Evolutionary conservation across 2,329 filamentous ascomycete species (phyloP).

Genomic region (Aureobasidium sp.): DNA sequence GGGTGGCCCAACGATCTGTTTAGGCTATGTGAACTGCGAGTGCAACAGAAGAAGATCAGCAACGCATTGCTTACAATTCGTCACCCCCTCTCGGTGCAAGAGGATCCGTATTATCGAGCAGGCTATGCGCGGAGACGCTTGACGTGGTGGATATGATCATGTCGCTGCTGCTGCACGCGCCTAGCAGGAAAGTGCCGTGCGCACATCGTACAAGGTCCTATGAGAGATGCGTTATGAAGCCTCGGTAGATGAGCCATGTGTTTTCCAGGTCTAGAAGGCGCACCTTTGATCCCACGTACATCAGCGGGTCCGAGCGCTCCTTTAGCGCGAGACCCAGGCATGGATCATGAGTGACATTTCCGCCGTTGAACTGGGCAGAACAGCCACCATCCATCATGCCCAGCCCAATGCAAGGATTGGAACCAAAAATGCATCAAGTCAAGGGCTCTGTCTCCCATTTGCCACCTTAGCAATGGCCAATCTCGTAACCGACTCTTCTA

Average conservation of each 20-base stretch:
- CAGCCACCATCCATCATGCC: slow-evolving; percentile 12
- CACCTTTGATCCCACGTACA: slow-evolving; percentile 7
- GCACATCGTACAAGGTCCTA: background rate
- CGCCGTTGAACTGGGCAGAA: slow-evolving; percentile 12
- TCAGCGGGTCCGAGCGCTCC: slow-evolving; percentile 9
- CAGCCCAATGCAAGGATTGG: slow-evolving; percentile 11
- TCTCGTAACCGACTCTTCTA: slow-evolving; percentile 12
- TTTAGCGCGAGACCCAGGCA: slow-evolving; percentile 6
- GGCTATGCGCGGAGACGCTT: background rate
- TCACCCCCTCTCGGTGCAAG: background rate
- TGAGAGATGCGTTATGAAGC: background rate
- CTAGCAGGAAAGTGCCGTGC: slow-evolving; percentile 5
- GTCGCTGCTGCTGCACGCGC: background rate
- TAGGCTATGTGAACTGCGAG: slow-evolving; percentile 2
- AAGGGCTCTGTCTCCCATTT: slow-evolving; percentile 2
- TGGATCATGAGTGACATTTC: slow-evolving; percentile 11
- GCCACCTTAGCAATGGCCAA: slow-evolving; percentile 8
- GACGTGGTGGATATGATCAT: background rate
- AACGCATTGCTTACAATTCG: background rate
- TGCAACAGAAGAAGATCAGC: background rate
- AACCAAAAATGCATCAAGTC: slow-evolving; percentile 9
- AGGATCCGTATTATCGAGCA: background rate
- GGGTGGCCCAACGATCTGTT: slow-evolving; percentile 10
- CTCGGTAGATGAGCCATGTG: slow-evolving; percentile 10
- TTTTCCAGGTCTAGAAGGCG: slow-evolving; percentile 9